Base-by-base conservation (phyloP, 1,139 yeast genomes). In the Kodamaea sp. region DNA sequence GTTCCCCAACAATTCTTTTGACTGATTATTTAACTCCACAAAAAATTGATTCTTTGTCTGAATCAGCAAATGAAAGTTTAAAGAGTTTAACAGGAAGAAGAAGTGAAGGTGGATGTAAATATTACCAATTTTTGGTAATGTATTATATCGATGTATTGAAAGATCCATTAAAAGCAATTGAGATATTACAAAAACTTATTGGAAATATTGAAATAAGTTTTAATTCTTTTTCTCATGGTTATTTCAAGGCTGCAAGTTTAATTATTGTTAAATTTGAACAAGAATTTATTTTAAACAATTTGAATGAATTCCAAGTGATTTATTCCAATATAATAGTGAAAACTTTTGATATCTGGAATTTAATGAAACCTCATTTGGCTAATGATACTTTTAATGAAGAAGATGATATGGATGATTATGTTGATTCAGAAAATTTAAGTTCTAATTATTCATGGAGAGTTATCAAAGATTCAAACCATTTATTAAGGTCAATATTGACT, bases 391-490 rank as follows among this genome's bases (percentile, higher is more conserved):
- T 64, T 27, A 50, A 70, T 11, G 70, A 68, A 24, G 60, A 54
- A 4, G 45, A 48, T 2, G 53, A 49, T 2, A 44, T 44, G 23
- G 57, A 52, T 2, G 64, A 63, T 32, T 15, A 15, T 15, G 20
- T 15, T 15, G 35, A 32, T 25, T 32, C 35, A 6, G 64, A 60
- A 6, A 86, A 81, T 50, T 60, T 79, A n/a, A 65, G 79, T n/a
- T 61, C 75, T 12, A 84, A 84, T 49, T 87, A 81, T 55, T 76
- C 89, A 4, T 90, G 96, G 94, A 78, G 94, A 57, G 78, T 88
- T 0, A 68, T 87, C n/a, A 87, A 86, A 49, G 96, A 88, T 47
- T 77, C 90, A 0, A 75, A 89, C 1, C 57, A 67, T 3, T 58
- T 87, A 27, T 49, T 86, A 20, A 72, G 72, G 22, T 57, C 64